These are phyloP conservation scores for Flaveria linearis DNA, from an alignment of 129 eudicot species.

Conservation along the genomic window DNA sequence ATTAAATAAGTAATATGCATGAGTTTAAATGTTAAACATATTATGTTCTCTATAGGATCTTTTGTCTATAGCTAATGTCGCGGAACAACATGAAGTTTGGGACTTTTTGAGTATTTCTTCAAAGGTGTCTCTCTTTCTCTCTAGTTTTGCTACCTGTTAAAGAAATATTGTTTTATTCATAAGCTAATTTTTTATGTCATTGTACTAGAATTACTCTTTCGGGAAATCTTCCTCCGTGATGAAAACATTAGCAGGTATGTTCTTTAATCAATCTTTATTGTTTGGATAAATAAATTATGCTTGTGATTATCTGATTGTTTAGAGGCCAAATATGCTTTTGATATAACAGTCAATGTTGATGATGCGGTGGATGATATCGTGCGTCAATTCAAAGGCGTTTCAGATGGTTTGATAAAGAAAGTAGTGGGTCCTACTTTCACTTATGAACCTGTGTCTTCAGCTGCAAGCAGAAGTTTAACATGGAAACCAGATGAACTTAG, in stretches of 20 bases:
- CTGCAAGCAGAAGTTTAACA: conserved; percentile 51
- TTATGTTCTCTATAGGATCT: conserved; percentile 71
- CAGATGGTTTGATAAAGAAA: conserved; percentile 84
- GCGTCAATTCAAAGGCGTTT: conserved; percentile 96
- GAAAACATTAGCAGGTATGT: conserved; percentile 85
- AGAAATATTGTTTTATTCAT: neutral
- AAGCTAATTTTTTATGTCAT: conserved; percentile 16
- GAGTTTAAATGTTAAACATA: neutral
- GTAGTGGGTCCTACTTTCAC: conserved; percentile 68
- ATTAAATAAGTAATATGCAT: neutral
- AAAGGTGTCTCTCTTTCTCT: conserved; percentile 47
- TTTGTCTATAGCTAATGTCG: conserved; percentile 92
- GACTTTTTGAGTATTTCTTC: conserved; percentile 88
- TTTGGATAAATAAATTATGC: neutral
- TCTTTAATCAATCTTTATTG: neutral
- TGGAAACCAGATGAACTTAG: conserved; percentile 67
- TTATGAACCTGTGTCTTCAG: conserved; percentile 39
- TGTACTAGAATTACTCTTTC: conserved; percentile 82
- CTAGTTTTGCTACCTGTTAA: neutral
- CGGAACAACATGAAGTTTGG: conserved; percentile 99
- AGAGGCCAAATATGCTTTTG: conserved; percentile 11
- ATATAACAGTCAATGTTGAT: conserved; percentile 83
- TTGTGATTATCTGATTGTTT: neutral
- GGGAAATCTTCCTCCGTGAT: conserved; percentile 93
- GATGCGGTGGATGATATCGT: conserved; percentile 99